A percentile compares a stretch with the other conserved stretches of the same genome.
phyloP scores from a whole-genome alignment of 306 rosid genomes.

The Cicer bijugum region DNA sequence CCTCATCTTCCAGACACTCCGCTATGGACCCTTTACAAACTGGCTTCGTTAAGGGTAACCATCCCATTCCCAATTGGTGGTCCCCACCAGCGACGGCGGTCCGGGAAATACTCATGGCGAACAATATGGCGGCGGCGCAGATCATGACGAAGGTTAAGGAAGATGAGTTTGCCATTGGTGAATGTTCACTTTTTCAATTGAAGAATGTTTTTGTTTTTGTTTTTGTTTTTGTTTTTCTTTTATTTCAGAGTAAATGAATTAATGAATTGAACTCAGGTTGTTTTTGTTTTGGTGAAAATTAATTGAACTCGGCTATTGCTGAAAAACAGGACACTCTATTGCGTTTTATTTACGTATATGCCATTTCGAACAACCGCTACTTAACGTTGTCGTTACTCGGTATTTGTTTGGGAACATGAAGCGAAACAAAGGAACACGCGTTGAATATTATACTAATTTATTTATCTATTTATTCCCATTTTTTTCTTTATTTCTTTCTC shows the following conservation, averaged over 20 bases:
- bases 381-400: too few relatives aligned
- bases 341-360: conserved; percentile 48
- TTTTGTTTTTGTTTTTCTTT: neutral
- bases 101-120: conserved; percentile 45
- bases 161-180: conserved; percentile 53
- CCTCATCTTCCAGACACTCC: conserved; percentile 64
- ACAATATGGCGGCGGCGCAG: conserved; percentile 54
- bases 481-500: too few relatives aligned
- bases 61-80: conserved; percentile 47
- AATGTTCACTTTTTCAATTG: neutral
- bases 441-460: too few relatives aligned
- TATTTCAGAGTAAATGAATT: neutral
- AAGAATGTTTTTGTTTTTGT: neutral
- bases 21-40: conserved; percentile 68
- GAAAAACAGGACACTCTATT: conserved; percentile 21
- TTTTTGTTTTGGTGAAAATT: too few relatives aligned
- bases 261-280: neutral
- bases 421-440: too few relatives aligned
- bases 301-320: neutral
- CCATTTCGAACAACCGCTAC: neutral
- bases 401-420: too few relatives aligned
- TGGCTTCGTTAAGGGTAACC: conserved; percentile 48
- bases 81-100: conserved; percentile 50
- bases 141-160: conserved; percentile 52
- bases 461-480: too few relatives aligned